A percentile compares a stretch with the other conserved stretches of the same genome.
phyloP scores from a whole-genome alignment of 1,284 basidiomycete species.

The Moesziomyces aphidis region DNA sequence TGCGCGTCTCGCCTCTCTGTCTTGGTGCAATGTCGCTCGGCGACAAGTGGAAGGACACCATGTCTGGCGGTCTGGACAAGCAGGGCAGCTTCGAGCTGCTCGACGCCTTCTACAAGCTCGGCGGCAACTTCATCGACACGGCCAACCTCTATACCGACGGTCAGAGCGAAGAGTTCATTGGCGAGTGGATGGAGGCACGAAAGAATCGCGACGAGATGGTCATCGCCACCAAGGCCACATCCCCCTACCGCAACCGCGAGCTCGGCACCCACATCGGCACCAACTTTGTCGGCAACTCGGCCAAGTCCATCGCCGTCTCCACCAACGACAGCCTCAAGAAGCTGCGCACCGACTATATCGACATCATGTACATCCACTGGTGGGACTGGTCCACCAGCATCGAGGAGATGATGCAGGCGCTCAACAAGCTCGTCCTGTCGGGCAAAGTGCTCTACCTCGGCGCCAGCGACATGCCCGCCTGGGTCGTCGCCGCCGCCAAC shows the following conservation, averaged over 20 bases:
- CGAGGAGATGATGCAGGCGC: conserved; percentile 74
- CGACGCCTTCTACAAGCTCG: conserved; percentile 60
- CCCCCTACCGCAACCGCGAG: conserved; percentile 56
- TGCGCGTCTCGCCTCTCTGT: conserved; percentile 71
- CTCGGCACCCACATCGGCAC: conserved; percentile 52
- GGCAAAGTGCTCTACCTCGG: conserved; percentile 72
- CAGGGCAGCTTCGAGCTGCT: conserved; percentile 45
- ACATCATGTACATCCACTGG: conserved; percentile 73
- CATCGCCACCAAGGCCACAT: conserved; percentile 73
- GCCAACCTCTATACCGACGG: conserved; percentile 73
- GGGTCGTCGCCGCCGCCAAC: conserved; percentile 73
- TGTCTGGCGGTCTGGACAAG: conserved; percentile 45
- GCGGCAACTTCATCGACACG: conserved; percentile 73
- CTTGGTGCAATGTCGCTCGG: conserved; percentile 73
- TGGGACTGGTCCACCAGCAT: conserved; percentile 73
- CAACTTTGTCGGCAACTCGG: conserved; percentile 71
- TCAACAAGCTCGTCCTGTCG: conserved; percentile 71
- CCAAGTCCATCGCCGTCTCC: conserved; percentile 47
- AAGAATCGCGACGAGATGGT: conserved; percentile 73
- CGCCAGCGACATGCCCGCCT: conserved; percentile 72
- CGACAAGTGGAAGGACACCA: conserved; percentile 69
- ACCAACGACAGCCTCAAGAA: conserved; percentile 71
- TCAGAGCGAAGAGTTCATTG: conserved; percentile 73
- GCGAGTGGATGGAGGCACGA: conserved; percentile 73
- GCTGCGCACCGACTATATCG: conserved; percentile 72